Evolutionary conservation across 2,329 filamentous ascomycete species (phyloP), one percentile per base, ranked within the genome.

Genomic region (Blastomyces gilchristii): DNA sequence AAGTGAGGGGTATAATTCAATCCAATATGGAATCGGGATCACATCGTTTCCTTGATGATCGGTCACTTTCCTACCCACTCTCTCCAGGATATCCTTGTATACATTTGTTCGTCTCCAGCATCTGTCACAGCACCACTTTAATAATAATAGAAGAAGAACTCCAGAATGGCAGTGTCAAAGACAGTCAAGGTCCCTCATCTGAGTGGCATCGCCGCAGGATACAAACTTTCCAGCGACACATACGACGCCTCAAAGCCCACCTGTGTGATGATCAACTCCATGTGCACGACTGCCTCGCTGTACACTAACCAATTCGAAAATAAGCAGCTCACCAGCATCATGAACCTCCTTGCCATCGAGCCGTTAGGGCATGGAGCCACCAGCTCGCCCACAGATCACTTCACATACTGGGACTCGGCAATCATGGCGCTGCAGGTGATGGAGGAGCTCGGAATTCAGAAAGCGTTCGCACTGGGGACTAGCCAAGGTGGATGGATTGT

Each of bases 401-500:
- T 76, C 67, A 83, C 81, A 6, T 83, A 83, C 68, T 83, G 81
- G 82, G 81, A 82, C 67, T 77, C 79, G 0, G 80, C 80, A 1
- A 74, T 77, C 62, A 82, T 85, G 79, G 78, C 79, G 12, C 60
- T 76, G 39, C 82, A 86, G 72, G 81, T 83, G 1, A 75, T 86
- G 76, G 79, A 83, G 49, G 75, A 75, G 5, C 63, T 82, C 8
- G 72, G 73, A 0, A 76, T 82, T 22, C 66, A 75, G 16, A 78
- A 76, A 65, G 76, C 76, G 0, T 81, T 81, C 65, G 77, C 75
- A 0, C 70, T 82, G 25, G 81, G 81, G 0, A 83, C 80, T 1
- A 81, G 78, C 63, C 81, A 83, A 68, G 81, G 81, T 0, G 81
- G 81, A 0, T 83, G 80, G 79, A 77, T 83, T 12, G 76, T 77